Evolutionary conservation across 305 asterid genomes (phyloP), one percentile per base, ranked within the genome.

Genomic region (Salvia sclarea): DNA sequence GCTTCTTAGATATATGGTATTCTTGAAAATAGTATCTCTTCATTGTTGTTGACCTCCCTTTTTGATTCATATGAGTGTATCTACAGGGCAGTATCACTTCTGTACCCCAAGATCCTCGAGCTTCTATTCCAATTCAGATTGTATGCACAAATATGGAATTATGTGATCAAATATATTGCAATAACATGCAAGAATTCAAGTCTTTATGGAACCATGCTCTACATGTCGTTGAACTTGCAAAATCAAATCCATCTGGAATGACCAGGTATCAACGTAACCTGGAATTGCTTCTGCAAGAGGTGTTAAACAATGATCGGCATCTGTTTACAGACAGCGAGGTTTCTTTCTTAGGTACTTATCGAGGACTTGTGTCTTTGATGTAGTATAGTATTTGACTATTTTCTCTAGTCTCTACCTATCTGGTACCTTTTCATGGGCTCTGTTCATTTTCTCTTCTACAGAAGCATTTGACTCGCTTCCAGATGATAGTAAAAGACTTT

Each of bases 401-500:
- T n/a, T n/a, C n/a, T n/a, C n/a, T n/a, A n/a, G n/a, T 74, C 44
- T 70, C 64, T 35, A 37, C 47, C 65, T 73, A 17, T 69, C 60
- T 54, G 53, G 55, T 41, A 52, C 47, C 10, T 76, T 68, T 10
- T 60, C 53, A 76, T 53, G 44, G 30, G 50, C 63, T 43, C 12
- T 71, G 31, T 61, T 58, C 35, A 25, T 60, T 75, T 28, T 72
- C 68, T 63, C 62, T 52, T 57, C 63, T 49, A 57, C 96, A 90
- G 97, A 84, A 76, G 66, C 83, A 65, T 87, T 88, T 72, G 61
- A 63, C 68, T 83, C 79, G 4, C 97, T 93, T 72, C 86, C 95
- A 47, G 88, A 88, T 80, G 98, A 87, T 68, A 78, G 98, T 71
- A 88, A 84, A 78, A 90, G 84, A 76, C 95, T 93, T 45, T 88